These are phyloP conservation scores for Plasmodium falciparum DNA, from an alignment of 169 alveolate genomes.

Conservation along the genomic window DNA sequence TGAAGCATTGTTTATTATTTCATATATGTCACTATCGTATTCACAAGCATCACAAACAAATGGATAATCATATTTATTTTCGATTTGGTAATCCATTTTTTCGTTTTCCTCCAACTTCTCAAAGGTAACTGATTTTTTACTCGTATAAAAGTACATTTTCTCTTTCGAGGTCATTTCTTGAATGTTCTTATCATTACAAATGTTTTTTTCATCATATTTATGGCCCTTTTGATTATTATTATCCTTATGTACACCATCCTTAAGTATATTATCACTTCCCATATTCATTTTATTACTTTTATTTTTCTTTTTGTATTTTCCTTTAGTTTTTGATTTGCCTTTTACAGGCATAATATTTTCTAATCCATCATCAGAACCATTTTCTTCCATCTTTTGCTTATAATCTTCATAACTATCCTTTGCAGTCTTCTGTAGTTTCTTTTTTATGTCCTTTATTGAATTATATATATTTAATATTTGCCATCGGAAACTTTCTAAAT, in stretches of 20 bases:
- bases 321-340: background rate
- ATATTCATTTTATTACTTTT: background rate
- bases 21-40: slow-evolving; percentile 18
- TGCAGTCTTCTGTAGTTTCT: slow-evolving; percentile 43
- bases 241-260: background rate
- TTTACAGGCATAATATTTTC: background rate
- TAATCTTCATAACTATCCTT: background rate
- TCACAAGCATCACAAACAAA: background rate
- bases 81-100: background rate
- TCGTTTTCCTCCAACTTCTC: slow-evolving; percentile 51
- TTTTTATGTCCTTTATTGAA: slow-evolving; percentile 35
- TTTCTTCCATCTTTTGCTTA: slow-evolving; percentile 29
- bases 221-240: background rate
- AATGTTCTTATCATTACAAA: background rate
- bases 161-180: background rate
- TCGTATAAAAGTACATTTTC: slow-evolving; percentile 16
- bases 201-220: background rate
- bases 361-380: slow-evolving; percentile 19
- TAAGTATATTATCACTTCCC: background rate
- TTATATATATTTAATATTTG: slow-evolving; percentile 57
- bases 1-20: slow-evolving; percentile 63
- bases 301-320: background rate
- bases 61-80: slow-evolving; percentile 10
- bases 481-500: slow-evolving; percentile 68
- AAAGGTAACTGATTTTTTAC: slow-evolving; percentile 74